A percentile compares a stretch with the other conserved stretches of the same genome.
Evolutionary conservation across 768 basidiomycete genomes (phyloP).

Genomic region (Lentinula detonsa): DNA sequence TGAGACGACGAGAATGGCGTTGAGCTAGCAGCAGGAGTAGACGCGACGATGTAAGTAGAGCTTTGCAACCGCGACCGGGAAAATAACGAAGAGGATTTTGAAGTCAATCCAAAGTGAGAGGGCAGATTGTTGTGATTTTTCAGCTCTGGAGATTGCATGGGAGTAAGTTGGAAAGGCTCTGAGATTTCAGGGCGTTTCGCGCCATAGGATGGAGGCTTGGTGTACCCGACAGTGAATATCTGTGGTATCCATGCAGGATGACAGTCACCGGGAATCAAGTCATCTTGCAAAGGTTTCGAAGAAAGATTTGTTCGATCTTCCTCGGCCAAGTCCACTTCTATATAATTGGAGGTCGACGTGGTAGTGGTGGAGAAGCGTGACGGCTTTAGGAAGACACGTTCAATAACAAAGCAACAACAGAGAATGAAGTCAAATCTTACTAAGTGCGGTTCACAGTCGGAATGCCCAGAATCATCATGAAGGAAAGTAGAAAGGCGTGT

Average conservation of each 20-base stretch:
- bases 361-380: slow-evolving; percentile 30
- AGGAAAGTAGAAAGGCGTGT: slow-evolving; percentile 3
- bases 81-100: not conserved
- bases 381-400: slow-evolving; percentile 10
- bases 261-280: slow-evolving; percentile 1
- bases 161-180: slow-evolving; percentile 4
- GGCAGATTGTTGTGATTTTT: not conserved
- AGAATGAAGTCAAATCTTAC: not conserved
- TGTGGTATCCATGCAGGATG: slow-evolving; percentile 6
- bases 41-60: not conserved
- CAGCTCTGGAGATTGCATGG: not conserved
- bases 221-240: slow-evolving; percentile 6
- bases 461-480: slow-evolving; percentile 5
- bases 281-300: not conserved
- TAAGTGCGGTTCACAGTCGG: slow-evolving; percentile 12
- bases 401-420: not conserved
- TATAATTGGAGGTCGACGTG: slow-evolving; percentile 24
- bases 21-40: not conserved
- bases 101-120: not conserved
- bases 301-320: not conserved
- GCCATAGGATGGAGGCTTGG: not conserved
- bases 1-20: not conserved
- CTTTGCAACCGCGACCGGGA: not conserved
- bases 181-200: not conserved
- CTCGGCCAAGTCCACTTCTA: slow-evolving; percentile 12